Percentiles rank a stretch among this genome's conserved stretches.
phyloP scores from a whole-genome alignment of 257 asterid species.

The Fraxinus excelsior region DNA sequence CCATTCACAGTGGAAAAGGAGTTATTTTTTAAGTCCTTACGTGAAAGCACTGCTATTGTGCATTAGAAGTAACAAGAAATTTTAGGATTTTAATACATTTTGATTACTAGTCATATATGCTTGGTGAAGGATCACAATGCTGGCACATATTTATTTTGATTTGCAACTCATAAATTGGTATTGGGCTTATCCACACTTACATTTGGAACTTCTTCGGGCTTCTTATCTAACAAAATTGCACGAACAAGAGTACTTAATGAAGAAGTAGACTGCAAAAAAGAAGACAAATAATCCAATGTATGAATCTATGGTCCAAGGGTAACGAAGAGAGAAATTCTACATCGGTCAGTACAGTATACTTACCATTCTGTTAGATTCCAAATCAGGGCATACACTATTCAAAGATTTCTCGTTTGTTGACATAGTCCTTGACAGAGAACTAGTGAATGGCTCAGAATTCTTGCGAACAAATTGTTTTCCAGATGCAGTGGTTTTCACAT shows the following conservation, averaged over 20 bases:
- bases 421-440: constrained; percentile 57
- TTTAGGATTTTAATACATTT: constrained; percentile 3
- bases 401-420: constrained; percentile 55
- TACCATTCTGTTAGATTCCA: constrained; percentile 60
- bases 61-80: background rate
- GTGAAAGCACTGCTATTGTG: background rate
- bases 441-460: constrained; percentile 82
- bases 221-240: constrained; percentile 72
- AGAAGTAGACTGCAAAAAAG: constrained; percentile 64
- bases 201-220: constrained; percentile 89
- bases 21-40: background rate
- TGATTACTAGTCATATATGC: background rate
- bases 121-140: background rate
- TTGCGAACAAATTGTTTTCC: constrained; percentile 82
- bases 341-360: constrained; percentile 23
- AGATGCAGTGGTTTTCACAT: constrained; percentile 55
- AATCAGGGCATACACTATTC: constrained; percentile 40
- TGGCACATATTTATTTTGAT: background rate
- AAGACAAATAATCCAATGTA: constrained; percentile 5
- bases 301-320: constrained; percentile 14
- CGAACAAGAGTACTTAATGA: constrained; percentile 81
- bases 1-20: background rate
- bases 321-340: constrained; percentile 7
- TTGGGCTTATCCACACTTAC: constrained; percentile 44
- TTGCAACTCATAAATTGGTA: background rate